A percentile compares a stretch with the other conserved stretches of the same genome.
Evolutionary conservation across 2,329 filamentous ascomycete genomes (phyloP).

Genomic region (Dactylellina drechsleri): DNA sequence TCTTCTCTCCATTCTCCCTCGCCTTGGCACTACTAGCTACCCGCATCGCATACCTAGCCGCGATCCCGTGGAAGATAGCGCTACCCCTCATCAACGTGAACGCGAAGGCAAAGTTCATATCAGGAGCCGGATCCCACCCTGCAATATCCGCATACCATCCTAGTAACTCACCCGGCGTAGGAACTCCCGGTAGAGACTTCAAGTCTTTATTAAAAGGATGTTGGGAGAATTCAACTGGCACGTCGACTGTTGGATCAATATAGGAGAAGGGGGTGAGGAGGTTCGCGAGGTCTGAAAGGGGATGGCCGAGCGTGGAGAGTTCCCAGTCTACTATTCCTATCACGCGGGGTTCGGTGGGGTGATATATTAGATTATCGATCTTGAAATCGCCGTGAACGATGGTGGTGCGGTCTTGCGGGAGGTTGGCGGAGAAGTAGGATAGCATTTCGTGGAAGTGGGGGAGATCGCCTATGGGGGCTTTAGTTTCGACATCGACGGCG

Average conservation of each 20-base stretch:
- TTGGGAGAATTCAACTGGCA: conserved; percentile 11
- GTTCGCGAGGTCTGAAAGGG: conserved; percentile 87
- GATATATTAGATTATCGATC: conserved; percentile 89
- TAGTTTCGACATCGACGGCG: conserved; percentile 79
- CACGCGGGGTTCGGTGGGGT: conserved; percentile 85
- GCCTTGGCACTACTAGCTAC: conserved; percentile 92
- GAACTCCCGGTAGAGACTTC: conserved; percentile 71
- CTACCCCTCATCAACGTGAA: conserved; percentile 48
- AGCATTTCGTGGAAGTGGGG: conserved; percentile 82
- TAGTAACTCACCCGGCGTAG: conserved; percentile 69
- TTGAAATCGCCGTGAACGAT: conserved; percentile 97
- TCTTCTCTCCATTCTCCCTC: conserved; percentile 74
- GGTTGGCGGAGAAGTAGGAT: conserved; percentile 65
- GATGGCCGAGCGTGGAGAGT: conserved; percentile 98
- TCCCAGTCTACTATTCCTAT: conserved; percentile 98
- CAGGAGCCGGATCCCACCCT: conserved; percentile 72
- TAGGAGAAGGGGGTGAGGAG: conserved; percentile 68
- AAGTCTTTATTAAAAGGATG: conserved; percentile 48
- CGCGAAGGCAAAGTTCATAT: conserved; percentile 65
- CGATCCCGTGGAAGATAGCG: conserved; percentile 83
- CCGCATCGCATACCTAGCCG: conserved; percentile 81
- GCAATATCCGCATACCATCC: conserved; percentile 74
- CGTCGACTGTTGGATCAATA: conserved; percentile 24
- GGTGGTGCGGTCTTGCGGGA: conserved; percentile 79
- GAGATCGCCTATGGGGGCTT: conserved; percentile 79